Conservation (phyloP, 805 yeast genomes). For the Lipomyces mesembrius region DNA sequence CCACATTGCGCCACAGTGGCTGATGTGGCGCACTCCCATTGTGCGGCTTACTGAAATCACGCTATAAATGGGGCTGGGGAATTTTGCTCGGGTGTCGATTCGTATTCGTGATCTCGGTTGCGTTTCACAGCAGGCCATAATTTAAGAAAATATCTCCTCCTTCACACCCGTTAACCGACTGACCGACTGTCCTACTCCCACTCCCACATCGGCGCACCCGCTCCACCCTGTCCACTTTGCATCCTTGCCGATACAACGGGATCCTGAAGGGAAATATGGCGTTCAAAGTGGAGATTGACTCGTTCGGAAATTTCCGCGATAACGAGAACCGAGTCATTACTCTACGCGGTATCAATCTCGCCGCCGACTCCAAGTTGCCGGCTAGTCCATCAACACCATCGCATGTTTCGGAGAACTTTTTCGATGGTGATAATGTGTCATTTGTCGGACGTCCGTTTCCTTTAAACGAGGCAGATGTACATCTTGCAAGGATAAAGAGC, state of each 20-base stretch:
- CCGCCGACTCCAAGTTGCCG: conserved; percentile 76
- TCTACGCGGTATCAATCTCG: conserved; percentile 81
- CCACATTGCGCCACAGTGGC: too few relatives aligned
- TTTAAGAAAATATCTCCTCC: too few relatives aligned
- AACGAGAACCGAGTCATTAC: conserved; percentile 61
- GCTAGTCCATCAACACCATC: conserved; percentile 54
- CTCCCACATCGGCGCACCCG: not conserved
- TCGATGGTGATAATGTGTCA: conserved; percentile 74
- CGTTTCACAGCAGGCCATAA: too few relatives aligned
- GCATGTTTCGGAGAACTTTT: conserved; percentile 54
- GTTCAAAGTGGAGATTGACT: conserved; percentile 28
- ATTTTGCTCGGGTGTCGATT: too few relatives aligned
- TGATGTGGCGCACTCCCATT: too few relatives aligned
- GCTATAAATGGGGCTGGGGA: too few relatives aligned
- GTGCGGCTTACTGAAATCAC: too few relatives aligned
- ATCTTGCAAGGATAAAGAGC: conserved; percentile 68
- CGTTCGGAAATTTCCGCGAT: conserved; percentile 54
- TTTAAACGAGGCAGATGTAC: conserved; percentile 69
- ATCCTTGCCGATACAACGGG: not conserved
- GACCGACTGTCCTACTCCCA: not conserved
- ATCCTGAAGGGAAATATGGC: conserved; percentile 17
- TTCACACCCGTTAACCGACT: not conserved
- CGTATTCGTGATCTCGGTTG: not conserved
- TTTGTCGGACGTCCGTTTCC: conserved; percentile 85
- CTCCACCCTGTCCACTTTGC: not conserved